These are phyloP conservation scores for Serendipita sp. DNA, from an alignment of 768 basidiomycete genomes.

Conservation along the genomic window DNA sequence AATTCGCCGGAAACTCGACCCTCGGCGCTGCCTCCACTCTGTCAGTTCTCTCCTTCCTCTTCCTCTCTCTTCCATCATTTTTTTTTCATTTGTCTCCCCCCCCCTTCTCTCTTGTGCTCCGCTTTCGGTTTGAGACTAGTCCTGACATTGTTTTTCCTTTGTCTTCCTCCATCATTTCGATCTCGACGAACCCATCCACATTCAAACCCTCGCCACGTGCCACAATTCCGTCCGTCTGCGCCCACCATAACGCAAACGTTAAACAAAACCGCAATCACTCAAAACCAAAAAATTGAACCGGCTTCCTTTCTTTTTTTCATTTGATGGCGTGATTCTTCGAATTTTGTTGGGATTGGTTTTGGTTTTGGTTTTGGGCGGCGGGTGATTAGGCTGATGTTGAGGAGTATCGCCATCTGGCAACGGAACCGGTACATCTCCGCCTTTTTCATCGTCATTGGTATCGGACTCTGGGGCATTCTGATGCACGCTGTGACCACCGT, in stretches of 20 bases:
- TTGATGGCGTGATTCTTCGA: background rate
- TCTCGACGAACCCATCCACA: too few species aligned
- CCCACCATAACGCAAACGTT: too few species aligned
- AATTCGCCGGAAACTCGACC: slow-evolving; percentile 9
- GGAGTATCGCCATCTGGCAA: slow-evolving; percentile 57
- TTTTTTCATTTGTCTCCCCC: background rate
- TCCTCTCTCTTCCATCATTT: background rate
- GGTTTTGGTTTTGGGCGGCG: background rate
- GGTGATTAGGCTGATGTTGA: slow-evolving; percentile 15
- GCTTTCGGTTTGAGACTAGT: background rate
- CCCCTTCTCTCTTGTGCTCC: background rate
- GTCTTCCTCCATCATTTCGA: too few species aligned
- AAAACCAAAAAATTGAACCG: slow-evolving; percentile 10
- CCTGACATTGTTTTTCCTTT: background rate
- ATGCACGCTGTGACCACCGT: slow-evolving; percentile 60
- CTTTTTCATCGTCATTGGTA: slow-evolving; percentile 36
- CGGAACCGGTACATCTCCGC: slow-evolving; percentile 35
- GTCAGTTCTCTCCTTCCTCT: background rate
- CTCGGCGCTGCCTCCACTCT: slow-evolving; percentile 10
- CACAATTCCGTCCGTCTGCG: too few species aligned
- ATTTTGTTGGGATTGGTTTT: slow-evolving; percentile 13
- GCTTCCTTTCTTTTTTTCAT: slow-evolving; percentile 4
- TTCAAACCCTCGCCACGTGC: too few species aligned
- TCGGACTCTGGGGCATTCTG: slow-evolving; percentile 51
- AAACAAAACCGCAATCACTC: slow-evolving; percentile 50